These are phyloP conservation scores for Letharia columbiana DNA, from an alignment of 495 filamentous ascomycete species.

Conservation along the genomic window DNA sequence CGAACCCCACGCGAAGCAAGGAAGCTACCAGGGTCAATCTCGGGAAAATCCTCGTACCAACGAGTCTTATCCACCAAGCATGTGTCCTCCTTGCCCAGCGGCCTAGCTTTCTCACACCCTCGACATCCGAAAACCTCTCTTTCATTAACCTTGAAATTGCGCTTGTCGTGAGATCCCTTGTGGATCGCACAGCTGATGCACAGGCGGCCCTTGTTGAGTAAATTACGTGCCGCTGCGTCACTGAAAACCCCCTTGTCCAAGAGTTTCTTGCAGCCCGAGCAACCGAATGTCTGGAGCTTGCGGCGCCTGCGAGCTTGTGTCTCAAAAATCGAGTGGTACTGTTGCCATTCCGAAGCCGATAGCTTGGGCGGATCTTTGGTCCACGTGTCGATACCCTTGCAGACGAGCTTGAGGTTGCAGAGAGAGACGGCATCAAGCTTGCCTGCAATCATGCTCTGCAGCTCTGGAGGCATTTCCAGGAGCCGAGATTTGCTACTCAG, in stretches of 20 bases:
- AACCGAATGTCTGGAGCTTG: neutral
- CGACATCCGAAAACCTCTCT: conserved; percentile 1
- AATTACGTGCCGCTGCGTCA: neutral
- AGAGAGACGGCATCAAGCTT: neutral
- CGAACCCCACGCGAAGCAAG: neutral
- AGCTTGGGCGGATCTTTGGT: neutral
- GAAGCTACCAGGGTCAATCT: neutral
- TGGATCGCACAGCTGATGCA: conserved; percentile 9
- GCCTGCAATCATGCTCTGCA: conserved; percentile 3
- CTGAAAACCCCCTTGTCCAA: neutral
- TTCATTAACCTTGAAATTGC: neutral
- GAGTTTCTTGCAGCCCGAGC: neutral
- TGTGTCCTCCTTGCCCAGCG: neutral
- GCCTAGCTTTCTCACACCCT: conserved; percentile 5
- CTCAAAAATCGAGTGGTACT: neutral
- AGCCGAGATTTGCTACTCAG: neutral
- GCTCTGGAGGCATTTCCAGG: neutral
- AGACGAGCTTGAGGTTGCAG: conserved; percentile 2
- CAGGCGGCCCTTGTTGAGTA: neutral
- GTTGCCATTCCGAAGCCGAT: neutral
- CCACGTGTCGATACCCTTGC: neutral
- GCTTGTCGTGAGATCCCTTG: neutral
- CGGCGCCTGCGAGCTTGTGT: neutral
- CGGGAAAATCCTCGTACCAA: neutral
- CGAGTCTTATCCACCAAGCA: neutral